These are phyloP conservation scores for Cordia subcordata DNA, from an alignment of 257 asterid genomes.

Conservation along the genomic window DNA sequence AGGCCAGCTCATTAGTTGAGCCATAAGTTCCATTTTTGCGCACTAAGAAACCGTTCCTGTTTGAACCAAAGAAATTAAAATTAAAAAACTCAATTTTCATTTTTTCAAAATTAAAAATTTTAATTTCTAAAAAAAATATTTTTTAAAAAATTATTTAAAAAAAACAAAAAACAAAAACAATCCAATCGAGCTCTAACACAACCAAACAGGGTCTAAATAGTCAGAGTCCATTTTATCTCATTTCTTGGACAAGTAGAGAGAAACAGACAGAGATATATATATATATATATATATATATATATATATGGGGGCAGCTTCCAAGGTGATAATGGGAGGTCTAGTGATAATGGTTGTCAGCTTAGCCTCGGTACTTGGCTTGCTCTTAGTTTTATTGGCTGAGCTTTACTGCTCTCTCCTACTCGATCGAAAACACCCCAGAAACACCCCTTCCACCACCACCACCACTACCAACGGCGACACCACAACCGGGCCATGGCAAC, in stretches of 20 bases:
- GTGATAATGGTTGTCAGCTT: slow-evolving; percentile 29
- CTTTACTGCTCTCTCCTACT: slow-evolving; percentile 54
- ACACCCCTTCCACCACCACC: not conserved
- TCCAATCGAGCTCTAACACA: too few relatives aligned
- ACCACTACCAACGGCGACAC: not conserved
- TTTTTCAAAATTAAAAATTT: too few relatives aligned
- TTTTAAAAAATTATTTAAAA: too few relatives aligned
- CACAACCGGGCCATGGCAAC: slow-evolving; percentile 2
- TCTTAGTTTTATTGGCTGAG: slow-evolving; percentile 46
- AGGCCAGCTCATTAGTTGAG: too few relatives aligned
- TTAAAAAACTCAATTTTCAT: too few relatives aligned
- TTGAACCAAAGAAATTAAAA: too few relatives aligned
- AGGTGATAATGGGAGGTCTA: slow-evolving; percentile 45
- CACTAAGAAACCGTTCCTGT: too few relatives aligned
- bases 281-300: too few relatives aligned
- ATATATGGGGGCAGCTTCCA: slow-evolving; percentile 37
- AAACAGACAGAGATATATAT: slow-evolving; percentile 10
- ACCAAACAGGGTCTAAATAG: too few relatives aligned
- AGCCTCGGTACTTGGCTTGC: slow-evolving; percentile 38
- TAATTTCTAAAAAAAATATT: too few relatives aligned
- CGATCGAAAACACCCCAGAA: slow-evolving; percentile 6
- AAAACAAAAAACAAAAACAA: too few relatives aligned
- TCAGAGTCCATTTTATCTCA: not conserved
- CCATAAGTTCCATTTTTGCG: too few relatives aligned
- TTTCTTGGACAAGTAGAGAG: not conserved